Evolutionary conservation across 805 yeast genomes (phyloP), one percentile per base, ranked within the genome.

Genomic region (Sungouiozyma intestinalis): DNA sequence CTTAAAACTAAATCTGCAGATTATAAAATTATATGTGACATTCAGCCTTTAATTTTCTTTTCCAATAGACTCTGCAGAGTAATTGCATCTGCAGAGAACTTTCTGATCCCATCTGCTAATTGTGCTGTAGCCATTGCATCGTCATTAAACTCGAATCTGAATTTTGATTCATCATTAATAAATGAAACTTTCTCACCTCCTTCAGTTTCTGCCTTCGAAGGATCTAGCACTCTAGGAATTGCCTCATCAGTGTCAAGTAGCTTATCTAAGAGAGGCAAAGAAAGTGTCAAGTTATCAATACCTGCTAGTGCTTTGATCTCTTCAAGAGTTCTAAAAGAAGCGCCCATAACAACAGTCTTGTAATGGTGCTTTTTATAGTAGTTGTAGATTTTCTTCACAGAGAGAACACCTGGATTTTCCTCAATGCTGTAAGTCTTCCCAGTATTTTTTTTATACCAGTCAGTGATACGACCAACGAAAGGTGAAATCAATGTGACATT

Each of bases 311-410:
- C 95, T 69, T 81, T 82, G 70, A 92, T 85, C 73, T 90, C 98
- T 55, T 87, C 95, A 49, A 72, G 68, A 76, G 88, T 92, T 80
- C 99, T 90, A 87, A 92, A 90, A 46, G 97, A 90, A 47, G 99
- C 99, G 70, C 98, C 99, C 99, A 92, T 92, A 63, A 92, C 97
- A 64, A 92, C 88, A 66, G 99, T 92, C 60, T 90, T 76, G 80
- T 92, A 92, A 57, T 81, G 90, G 69, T 68, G 85, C 73, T 90
- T 90, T 81, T 92, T 92, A 84, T 92, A 92, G 80, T 92, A 92
- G 83, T 88, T 84, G 85, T 66, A 92, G 68, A 92, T 92, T 48
- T 63, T 65, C 69, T 79, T 81, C 57, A 92, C 98, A 35, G 96
- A 85, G 40, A 72, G 40, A 48, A 92, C 97, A 82, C 99, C 99